phyloP scores from a whole-genome alignment of 1,284 basidiomycete genomes.

The Fomitopsis schrenkii region DNA sequence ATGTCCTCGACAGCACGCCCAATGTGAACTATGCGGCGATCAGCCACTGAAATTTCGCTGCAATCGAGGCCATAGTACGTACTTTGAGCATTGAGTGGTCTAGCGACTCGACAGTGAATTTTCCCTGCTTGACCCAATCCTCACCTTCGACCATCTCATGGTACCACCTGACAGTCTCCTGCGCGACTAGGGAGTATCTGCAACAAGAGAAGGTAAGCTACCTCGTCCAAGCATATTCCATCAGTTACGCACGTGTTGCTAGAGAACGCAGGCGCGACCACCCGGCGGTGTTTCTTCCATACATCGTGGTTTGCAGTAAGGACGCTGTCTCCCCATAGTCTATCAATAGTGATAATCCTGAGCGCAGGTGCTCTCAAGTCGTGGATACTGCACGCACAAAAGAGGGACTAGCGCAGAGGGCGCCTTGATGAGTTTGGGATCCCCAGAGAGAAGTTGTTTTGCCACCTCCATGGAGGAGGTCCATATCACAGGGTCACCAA shows the following conservation, averaged over 20 bases:
- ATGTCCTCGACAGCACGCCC: slow-evolving; percentile 2
- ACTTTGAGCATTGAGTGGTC: slow-evolving; percentile 1
- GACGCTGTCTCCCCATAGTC: slow-evolving; percentile 7
- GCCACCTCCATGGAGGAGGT: slow-evolving; percentile 8
- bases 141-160: slow-evolving; percentile 7
- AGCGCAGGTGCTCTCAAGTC: not conserved
- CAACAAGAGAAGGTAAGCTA: not conserved
- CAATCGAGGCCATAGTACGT: not conserved
- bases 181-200: slow-evolving; percentile 1
- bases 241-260: slow-evolving; percentile 2
- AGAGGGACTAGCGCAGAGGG: not conserved
- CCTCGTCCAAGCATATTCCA: too few relatives aligned
- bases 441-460: not conserved
- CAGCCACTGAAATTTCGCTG: not conserved
- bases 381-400: not conserved
- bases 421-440: not conserved
- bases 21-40: slow-evolving; percentile 2
- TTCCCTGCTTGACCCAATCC: slow-evolving; percentile 2
- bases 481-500: slow-evolving; percentile 6
- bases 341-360: not conserved
- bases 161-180: slow-evolving; percentile 2
- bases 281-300: slow-evolving; percentile 7
- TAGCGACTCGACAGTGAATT: not conserved
- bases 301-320: slow-evolving; percentile 7
- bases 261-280: slow-evolving; percentile 8